Base-by-base conservation (phyloP, 148 eudicot species). In the Polygonum aviculare region DNA sequence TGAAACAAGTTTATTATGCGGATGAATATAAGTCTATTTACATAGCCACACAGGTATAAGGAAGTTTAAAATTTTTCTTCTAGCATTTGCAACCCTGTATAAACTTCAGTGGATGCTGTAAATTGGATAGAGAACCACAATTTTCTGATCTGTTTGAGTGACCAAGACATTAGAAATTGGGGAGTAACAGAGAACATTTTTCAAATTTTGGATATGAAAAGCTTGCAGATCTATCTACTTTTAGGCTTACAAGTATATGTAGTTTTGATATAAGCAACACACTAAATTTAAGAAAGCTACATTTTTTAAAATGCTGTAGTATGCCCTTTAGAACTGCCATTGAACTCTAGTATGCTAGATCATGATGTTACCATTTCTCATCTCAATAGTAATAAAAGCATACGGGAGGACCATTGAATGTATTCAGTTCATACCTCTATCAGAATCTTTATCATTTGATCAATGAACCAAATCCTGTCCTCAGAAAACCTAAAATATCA, bases 381-480 rank as follows among this genome's bases (percentile, higher is more conserved):
- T 67, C 72, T 16, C n/a, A 7, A 67, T 33, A 67, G 16, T 38
- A 22, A 7, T 1, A 2, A 22, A 14, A 67, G 72, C 12, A 38
- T 15, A 36, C 10, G 6, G 14, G 72, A 33, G 44, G 15, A 38
- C 21, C 3, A 19, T 67, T 38, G 8, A 0, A 35, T 67, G 19
- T 38, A 14, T 72, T 19, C 12, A 72, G 80, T 82, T 69, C 81
- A 82, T 89, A 95, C 99, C 99, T 90, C 89, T 65, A 86, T 83
- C 74, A 95, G 98, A 86, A 95, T 98, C 89, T 91, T 95, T 79
- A 95, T 87, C 98, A 95, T 95, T 85, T 95, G 99, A 86, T 95
- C 99, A 79, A 95, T 91, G 83, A 92, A 95, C 98, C 99, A 95
- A 40, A 84, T 82, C 86, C 89, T 95, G 77, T 95, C 96, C 7